These are phyloP conservation scores for Prosopis cineraria DNA, from an alignment of 306 rosid genomes.

Conservation along the genomic window DNA sequence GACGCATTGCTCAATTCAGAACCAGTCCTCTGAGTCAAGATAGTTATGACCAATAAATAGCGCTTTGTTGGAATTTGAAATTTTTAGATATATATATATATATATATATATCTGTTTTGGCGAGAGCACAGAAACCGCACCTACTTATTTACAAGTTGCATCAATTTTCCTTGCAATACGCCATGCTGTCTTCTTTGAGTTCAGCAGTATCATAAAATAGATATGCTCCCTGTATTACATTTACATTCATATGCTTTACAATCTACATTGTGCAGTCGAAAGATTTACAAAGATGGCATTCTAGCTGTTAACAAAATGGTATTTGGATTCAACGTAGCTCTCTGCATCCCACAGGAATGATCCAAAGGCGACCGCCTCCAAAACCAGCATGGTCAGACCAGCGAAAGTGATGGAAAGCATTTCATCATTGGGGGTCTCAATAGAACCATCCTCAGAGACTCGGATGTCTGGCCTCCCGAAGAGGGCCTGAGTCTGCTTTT, in stretches of 20 bases:
- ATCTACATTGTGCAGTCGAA: slow-evolving; percentile 25
- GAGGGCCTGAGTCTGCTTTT: slow-evolving; percentile 91
- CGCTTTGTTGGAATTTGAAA: too few relatives aligned
- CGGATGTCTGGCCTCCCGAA: slow-evolving; percentile 83
- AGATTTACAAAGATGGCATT: neutral
- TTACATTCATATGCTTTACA: slow-evolving; percentile 40
- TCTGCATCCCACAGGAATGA: slow-evolving; percentile 89
- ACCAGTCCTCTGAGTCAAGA: too few relatives aligned
- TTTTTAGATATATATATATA: too few relatives aligned
- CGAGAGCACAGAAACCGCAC: too few relatives aligned
- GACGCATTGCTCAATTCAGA: too few relatives aligned
- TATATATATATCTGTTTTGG: too few relatives aligned
- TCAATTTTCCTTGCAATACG: too few relatives aligned
- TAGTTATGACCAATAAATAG: too few relatives aligned
- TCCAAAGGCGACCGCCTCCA: slow-evolving; percentile 89
- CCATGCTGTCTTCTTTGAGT: neutral
- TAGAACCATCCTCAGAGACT: slow-evolving; percentile 68
- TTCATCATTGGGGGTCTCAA: slow-evolving; percentile 68
- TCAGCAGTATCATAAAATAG: neutral
- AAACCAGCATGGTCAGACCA: slow-evolving; percentile 78
- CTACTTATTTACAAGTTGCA: too few relatives aligned
- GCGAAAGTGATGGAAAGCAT: slow-evolving; percentile 60
- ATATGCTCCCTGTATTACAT: slow-evolving; percentile 24
- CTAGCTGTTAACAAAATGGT: slow-evolving; percentile 63
- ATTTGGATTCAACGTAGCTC: slow-evolving; percentile 79